A percentile compares a stretch with the other conserved stretches of the same genome.
Conservation (phyloP, 1,139 yeast genomes). For the Hyphopichia wangnamkhiaoensis region DNA sequence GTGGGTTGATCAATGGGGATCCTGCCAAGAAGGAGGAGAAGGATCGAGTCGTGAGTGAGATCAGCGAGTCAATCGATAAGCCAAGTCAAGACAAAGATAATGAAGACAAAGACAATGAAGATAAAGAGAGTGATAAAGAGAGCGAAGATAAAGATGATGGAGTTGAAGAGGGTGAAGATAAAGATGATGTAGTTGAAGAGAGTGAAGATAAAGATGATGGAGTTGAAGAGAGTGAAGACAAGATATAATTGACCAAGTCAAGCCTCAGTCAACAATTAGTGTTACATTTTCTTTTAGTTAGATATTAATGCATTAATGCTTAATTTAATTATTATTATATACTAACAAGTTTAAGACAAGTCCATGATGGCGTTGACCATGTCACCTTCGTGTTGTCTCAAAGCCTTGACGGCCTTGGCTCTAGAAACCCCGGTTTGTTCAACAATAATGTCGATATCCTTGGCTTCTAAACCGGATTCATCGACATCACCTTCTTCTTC, state of each 20-base stretch:
- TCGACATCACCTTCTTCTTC: slow-evolving; percentile 66
- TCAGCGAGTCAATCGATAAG: slow-evolving; percentile 4
- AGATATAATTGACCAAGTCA: slow-evolving; percentile 1
- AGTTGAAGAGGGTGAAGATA: not conserved
- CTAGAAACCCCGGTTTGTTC: slow-evolving; percentile 90
- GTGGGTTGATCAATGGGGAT: slow-evolving; percentile 61
- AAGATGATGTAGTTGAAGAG: not conserved
- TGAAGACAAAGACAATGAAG: not conserved
- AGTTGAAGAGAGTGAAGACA: not conserved
- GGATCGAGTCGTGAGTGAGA: too few relatives aligned
- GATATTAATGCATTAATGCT: not conserved
- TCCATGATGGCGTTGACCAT: slow-evolving; percentile 96
- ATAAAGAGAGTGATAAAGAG: not conserved
- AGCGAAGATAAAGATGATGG: not conserved
- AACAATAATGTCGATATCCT: slow-evolving; percentile 78
- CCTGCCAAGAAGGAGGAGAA: not conserved
- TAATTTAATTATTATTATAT: not conserved
- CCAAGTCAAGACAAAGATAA: not conserved
- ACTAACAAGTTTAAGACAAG: slow-evolving; percentile 47
- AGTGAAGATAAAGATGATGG: not conserved
- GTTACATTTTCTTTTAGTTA: not conserved
- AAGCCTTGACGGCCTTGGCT: slow-evolving; percentile 88
- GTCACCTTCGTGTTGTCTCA: slow-evolving; percentile 87
- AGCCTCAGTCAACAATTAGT: not conserved
- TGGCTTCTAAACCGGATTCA: slow-evolving; percentile 76